Base-by-base conservation (phyloP, 352 stramenopile genomes). In the Paralagenidium karlingii region DNA sequence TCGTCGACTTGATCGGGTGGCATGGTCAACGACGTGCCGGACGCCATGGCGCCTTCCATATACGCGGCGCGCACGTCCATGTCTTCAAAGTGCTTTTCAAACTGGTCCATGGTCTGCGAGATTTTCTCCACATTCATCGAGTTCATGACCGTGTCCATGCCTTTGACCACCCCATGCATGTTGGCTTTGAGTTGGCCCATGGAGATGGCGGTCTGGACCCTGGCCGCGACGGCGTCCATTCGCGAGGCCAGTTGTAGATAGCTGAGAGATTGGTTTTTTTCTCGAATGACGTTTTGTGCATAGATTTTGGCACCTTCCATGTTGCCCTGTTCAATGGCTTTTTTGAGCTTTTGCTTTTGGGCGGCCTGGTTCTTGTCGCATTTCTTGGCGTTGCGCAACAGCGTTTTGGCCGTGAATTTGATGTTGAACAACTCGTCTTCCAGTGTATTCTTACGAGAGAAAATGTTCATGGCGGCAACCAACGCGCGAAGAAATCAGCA, bases 31-130 rank as follows among this genome's bases (percentile, higher is more conserved):
- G 92, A 89, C 24, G 92, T 98, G 28, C 86, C 96, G 40, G 81
- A 93, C 75, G 85, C 95, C 86, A 99, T 99, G 40, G 94, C 84
- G 38, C 87, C 74, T 46, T 98, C 94, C 95, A 99, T 98, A 66
- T 98, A 99, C 26, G 87, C 90, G 7, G 90, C 77, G 31, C 95
- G 94, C 27, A 99, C 94, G 64, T 99, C 96, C 63, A 99, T 88
- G 63, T 98, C 91, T 55, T 99, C 95, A 70, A 98, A 99, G 66
- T 99, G 94, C 55, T 95, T 78, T 60, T 99, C 95, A 57, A 99
- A 99, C 60, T 98, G 89, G 49, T 99, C 94, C 93, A 98, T 98
- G 4, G 86, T 94, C 45, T 90, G 69, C 39, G 79, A 93, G 45
- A 98, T 97, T 66, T 97, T 95, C 53, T 98, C 91, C 24, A 97